Evolutionary conservation across 2,329 filamentous ascomycete species (phyloP).

Genomic region (Graphilbum sp.): DNA sequence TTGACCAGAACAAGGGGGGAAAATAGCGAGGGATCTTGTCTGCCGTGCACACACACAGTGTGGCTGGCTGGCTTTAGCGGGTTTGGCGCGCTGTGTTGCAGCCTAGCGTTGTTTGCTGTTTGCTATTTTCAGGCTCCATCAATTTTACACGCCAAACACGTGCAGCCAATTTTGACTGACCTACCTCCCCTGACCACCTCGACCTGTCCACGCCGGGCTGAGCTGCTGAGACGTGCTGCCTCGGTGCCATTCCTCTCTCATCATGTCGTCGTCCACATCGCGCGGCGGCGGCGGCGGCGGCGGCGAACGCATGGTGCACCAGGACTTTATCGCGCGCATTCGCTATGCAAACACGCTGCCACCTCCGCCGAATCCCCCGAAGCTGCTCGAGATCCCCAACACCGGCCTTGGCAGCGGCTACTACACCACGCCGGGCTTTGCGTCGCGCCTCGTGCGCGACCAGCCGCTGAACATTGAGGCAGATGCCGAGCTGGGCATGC

Average conservation of each 20-base stretch:
- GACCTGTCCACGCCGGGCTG: too few relatives aligned
- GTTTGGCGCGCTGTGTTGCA: too few relatives aligned
- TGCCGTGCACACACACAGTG: too few relatives aligned
- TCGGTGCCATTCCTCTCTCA: constrained; percentile 1
- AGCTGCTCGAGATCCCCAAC: constrained; percentile 92
- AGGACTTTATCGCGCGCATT: constrained; percentile 94
- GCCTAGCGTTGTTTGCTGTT: too few relatives aligned
- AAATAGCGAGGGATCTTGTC: too few relatives aligned
- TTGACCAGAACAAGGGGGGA: too few relatives aligned
- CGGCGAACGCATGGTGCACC: constrained; percentile 53
- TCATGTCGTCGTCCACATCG: constrained; percentile 26
- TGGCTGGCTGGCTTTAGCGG: too few relatives aligned
- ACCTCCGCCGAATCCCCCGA: constrained; percentile 84
- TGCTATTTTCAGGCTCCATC: too few relatives aligned
- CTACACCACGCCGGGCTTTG: constrained; percentile 82
- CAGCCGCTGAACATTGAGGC: constrained; percentile 94
- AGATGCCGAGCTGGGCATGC: constrained; percentile 96
- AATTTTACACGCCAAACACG: too few relatives aligned
- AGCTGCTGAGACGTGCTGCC: too few relatives aligned
- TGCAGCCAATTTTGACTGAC: too few relatives aligned
- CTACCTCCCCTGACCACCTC: neutral
- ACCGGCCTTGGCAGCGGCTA: constrained; percentile 73
- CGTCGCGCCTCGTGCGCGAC: constrained; percentile 73
- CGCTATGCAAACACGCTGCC: constrained; percentile 92
- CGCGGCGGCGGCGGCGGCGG: constrained; percentile 17